Conservation (phyloP, 1,139 yeast species). For the Saccharomyces pastorianus region DNA sequence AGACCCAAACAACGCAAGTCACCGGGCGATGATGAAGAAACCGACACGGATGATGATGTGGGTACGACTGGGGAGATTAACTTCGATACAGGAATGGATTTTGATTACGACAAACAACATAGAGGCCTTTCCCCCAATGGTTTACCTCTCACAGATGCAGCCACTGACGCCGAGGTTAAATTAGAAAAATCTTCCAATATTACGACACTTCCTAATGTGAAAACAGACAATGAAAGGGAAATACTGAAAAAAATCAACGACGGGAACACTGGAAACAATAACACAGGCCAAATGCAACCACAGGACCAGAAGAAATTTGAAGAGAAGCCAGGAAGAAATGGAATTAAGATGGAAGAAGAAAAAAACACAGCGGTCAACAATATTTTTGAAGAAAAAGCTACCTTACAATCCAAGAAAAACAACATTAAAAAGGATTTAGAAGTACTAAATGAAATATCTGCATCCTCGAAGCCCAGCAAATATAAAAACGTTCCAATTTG, state of each 20-base stretch:
- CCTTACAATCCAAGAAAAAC: conserved; percentile 28
- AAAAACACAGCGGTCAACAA: conserved; percentile 14
- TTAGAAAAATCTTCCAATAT: conserved; percentile 1
- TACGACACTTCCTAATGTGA: not conserved
- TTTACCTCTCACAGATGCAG: conserved; percentile 1
- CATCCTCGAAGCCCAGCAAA: conserved; percentile 48
- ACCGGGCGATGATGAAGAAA: conserved; percentile 21
- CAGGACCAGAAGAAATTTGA: not conserved
- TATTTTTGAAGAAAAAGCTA: conserved; percentile 28
- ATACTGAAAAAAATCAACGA: not conserved
- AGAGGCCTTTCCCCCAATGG: conserved; percentile 14
- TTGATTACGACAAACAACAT: conserved; percentile 31
- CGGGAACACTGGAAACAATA: not conserved
- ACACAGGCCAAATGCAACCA: conserved; percentile 1
- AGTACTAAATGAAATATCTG: conserved; percentile 26
- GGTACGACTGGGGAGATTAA: conserved; percentile 25
- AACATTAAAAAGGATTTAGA: conserved; percentile 28
- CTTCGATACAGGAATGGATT: conserved; percentile 27
- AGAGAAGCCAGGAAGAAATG: not conserved
- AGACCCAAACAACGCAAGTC: conserved; percentile 2
- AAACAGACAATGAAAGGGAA: not conserved
- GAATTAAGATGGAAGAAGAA: conserved; percentile 1
- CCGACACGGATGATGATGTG: conserved; percentile 31
- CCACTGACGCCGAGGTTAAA: not conserved
- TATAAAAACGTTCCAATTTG: conserved; percentile 67